These are phyloP conservation scores for Panicum miliaceum DNA, from an alignment of 176 grass and related monocot genomes.

Conservation along the genomic window DNA sequence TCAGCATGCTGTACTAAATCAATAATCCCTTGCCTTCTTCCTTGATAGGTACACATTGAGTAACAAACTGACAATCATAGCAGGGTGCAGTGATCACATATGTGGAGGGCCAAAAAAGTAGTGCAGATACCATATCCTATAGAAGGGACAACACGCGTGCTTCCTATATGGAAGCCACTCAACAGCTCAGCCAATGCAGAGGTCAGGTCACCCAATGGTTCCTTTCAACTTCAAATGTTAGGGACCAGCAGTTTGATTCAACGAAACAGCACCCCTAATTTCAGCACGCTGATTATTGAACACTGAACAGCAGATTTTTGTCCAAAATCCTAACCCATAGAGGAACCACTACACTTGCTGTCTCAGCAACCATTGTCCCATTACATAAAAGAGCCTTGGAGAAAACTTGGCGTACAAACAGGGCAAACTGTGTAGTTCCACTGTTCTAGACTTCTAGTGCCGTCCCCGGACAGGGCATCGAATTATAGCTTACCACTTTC, in stretches of 20 bases:
- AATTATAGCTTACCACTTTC: neutral
- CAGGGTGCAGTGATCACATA: neutral
- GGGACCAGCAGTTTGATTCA: neutral
- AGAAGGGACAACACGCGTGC: conserved; percentile 5
- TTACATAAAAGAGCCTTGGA: conserved; percentile 2
- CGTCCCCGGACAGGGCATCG: neutral
- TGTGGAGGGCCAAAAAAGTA: conserved; percentile 11
- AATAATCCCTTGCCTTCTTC: neutral
- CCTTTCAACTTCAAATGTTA: conserved; percentile 1
- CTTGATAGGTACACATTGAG: neutral
- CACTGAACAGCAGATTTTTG: neutral
- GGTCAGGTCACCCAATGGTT: conserved; percentile 14
- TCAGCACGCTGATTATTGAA: neutral
- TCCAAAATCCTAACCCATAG: neutral
- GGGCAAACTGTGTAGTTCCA: neutral
- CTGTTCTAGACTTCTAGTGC: neutral
- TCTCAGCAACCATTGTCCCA: conserved; percentile 1
- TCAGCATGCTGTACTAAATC: neutral
- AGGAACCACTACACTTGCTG: conserved; percentile 1
- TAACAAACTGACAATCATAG: conserved; percentile 19
- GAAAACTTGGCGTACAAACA: conserved; percentile 25
- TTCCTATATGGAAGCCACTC: conserved; percentile 4
- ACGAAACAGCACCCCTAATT: neutral
- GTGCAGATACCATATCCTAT: conserved; percentile 16
- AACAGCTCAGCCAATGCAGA: neutral